Conservation (phyloP, 2,329 filamentous ascomycete species). For the Chaetomium olivaceum region DNA sequence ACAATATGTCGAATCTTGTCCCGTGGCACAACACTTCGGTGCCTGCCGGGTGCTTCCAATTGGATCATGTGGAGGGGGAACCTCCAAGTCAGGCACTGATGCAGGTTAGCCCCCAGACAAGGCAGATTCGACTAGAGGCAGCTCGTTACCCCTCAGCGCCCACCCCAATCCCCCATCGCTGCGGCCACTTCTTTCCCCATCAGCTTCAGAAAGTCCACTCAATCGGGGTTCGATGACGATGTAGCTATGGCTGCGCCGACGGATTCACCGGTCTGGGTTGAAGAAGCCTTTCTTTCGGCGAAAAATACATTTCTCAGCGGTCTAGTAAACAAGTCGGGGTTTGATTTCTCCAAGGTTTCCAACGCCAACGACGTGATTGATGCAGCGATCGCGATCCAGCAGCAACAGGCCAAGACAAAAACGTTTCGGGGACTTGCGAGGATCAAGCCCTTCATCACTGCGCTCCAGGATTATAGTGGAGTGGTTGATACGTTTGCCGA, state of each 20-base stretch:
- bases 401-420: background rate
- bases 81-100: too few relatives aligned
- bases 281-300: background rate
- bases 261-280: background rate
- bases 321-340: background rate
- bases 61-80: too few relatives aligned
- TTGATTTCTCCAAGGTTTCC: background rate
- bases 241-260: background rate
- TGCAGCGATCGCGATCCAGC: background rate
- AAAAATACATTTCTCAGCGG: background rate
- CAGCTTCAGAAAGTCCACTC: background rate
- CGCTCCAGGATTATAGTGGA: background rate
- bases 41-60: too few relatives aligned
- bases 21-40: background rate
- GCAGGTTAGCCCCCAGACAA: too few relatives aligned
- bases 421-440: background rate
- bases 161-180: background rate
- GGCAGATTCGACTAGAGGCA: too few relatives aligned
- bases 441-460: background rate
- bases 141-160: background rate
- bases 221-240: background rate
- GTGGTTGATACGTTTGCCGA: background rate
- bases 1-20: too few relatives aligned
- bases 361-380: background rate
- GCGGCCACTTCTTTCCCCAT: background rate